These are phyloP conservation scores for Pelargonium citronellum DNA, from an alignment of 441 rosid genomes.

Conservation along the genomic window DNA sequence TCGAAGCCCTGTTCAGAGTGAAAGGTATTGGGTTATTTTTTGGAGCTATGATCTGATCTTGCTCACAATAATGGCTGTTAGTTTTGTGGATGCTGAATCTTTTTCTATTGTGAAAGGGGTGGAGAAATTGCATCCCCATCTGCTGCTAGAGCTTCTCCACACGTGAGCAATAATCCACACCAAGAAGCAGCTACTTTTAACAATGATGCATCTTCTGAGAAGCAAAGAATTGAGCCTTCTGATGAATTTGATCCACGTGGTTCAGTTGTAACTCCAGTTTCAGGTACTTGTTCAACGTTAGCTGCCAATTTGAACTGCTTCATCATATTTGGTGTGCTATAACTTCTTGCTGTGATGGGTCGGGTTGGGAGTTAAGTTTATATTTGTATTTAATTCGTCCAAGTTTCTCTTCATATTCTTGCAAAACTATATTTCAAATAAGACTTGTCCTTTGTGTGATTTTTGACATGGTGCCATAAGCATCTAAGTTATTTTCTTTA, in stretches of 20 bases:
- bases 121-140: constrained; percentile 47
- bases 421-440: not conserved
- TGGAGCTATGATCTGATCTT: constrained; percentile 18
- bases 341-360: not conserved
- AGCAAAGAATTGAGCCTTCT: constrained; percentile 23
- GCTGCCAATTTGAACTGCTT: not conserved
- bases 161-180: constrained; percentile 33
- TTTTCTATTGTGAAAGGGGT: constrained; percentile 41
- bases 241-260: constrained; percentile 94
- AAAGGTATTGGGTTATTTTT: constrained; percentile 49
- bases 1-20: constrained; percentile 64
- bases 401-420: not conserved
- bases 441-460: not conserved
- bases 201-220: constrained; percentile 36
- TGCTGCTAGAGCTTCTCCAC: constrained; percentile 48
- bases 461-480: not conserved
- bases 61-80: constrained; percentile 17
- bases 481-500: not conserved
- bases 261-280: constrained; percentile 28
- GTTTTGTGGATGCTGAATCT: constrained; percentile 3
- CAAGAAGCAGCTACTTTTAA: constrained; percentile 33
- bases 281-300: constrained; percentile 38
- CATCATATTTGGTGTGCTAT: constrained; percentile 1
- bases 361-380: not conserved
- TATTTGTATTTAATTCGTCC: not conserved